Evolutionary conservation across 768 basidiomycete genomes (phyloP).

Genomic region (Trametes elegans): DNA sequence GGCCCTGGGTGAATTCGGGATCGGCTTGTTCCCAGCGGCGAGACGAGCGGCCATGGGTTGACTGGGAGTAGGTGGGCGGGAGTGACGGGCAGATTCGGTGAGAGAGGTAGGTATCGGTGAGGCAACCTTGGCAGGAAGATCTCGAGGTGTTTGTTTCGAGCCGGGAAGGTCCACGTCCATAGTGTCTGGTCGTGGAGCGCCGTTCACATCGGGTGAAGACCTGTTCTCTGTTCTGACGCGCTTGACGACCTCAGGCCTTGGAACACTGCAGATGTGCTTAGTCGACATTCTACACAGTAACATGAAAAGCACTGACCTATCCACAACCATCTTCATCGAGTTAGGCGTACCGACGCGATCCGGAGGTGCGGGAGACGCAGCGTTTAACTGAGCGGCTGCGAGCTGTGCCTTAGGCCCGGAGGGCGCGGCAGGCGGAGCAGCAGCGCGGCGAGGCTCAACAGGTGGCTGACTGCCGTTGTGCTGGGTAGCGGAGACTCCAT

Average conservation of each 20-base stretch:
- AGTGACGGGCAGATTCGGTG: background rate
- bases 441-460: conserved; percentile 8
- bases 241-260: conserved; percentile 78
- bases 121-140: background rate
- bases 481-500: conserved; percentile 11
- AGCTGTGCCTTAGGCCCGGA: conserved; percentile 61
- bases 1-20: conserved; percentile 15
- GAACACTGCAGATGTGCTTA: conserved; percentile 46
- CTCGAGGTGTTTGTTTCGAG: background rate
- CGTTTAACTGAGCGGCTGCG: conserved; percentile 24
- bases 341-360: conserved; percentile 32
- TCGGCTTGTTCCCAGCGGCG: background rate
- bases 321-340: conserved; percentile 57
- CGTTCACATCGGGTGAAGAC: conserved; percentile 22
- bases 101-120: background rate
- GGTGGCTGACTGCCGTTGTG: conserved; percentile 9
- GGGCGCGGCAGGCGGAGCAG: conserved; percentile 30
- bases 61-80: conserved; percentile 17
- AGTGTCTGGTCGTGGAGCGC: conserved; percentile 20
- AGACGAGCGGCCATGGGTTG: conserved; percentile 12
- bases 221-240: conserved; percentile 44
- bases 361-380: conserved; percentile 23
- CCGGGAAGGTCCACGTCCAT: conserved; percentile 37
- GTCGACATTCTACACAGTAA: background rate
- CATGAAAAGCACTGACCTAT: conserved; percentile 46